Evolutionary conservation across 179 eudicot species (phyloP).

Genomic region (Beta macrorhiza): DNA sequence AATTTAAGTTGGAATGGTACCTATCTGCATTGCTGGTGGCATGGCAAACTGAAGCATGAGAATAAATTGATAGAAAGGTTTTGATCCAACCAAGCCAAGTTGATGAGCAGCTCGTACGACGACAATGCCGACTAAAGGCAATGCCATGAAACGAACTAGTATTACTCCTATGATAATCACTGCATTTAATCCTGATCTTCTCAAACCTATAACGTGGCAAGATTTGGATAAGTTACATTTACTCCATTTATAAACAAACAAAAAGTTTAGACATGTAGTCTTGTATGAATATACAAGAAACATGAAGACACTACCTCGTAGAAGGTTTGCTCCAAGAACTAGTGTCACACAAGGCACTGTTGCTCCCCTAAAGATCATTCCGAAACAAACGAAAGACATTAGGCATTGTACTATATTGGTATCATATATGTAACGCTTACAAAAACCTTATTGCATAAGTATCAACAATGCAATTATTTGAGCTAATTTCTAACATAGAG

Average conservation of each 20-base stretch:
- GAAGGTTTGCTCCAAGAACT: slow-evolving; percentile 43
- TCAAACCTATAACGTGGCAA: slow-evolving; percentile 18
- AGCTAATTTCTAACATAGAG: too few species aligned
- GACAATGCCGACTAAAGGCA: slow-evolving; percentile 35
- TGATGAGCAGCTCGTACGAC: slow-evolving; percentile 29
- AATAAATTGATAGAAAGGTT: slow-evolving; percentile 49
- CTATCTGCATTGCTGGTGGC: slow-evolving; percentile 58
- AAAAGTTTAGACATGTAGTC: too few species aligned
- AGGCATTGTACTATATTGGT: too few species aligned
- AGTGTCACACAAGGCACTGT: slow-evolving; percentile 38
- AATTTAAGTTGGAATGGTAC: slow-evolving; percentile 21
- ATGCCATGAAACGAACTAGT: slow-evolving; percentile 29
- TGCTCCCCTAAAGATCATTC: slow-evolving; percentile 27
- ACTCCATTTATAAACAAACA: too few species aligned
- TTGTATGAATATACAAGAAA: not conserved
- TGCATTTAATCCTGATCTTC: not conserved
- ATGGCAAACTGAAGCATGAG: slow-evolving; percentile 55
- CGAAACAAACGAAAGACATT: too few species aligned
- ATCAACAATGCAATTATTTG: too few species aligned
- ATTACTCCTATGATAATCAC: slow-evolving; percentile 31
- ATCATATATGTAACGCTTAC: too few species aligned
- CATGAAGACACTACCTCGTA: slow-evolving; percentile 24
- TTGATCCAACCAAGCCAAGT: slow-evolving; percentile 38
- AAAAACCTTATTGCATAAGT: too few species aligned
- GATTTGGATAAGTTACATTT: too few species aligned